Percentiles rank a stretch among this genome's conserved stretches.
Conservation (phyloP, 306 rosid species). For the Medicago arabica region DNA sequence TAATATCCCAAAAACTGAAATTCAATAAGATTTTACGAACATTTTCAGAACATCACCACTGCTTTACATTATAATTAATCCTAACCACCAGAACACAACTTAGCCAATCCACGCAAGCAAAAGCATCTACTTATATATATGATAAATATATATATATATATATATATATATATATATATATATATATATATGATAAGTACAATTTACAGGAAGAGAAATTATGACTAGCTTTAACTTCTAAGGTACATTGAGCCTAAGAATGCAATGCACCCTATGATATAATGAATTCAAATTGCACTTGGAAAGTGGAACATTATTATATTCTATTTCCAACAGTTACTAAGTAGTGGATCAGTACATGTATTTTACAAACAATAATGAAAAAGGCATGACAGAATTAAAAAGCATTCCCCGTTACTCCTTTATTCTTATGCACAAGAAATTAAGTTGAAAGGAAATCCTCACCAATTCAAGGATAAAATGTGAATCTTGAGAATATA, state of each 20-base stretch:
- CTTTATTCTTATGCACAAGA: conserved; percentile 29
- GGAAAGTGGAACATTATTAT: not conserved
- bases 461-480: conserved; percentile 97
- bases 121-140: not conserved
- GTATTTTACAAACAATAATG: conserved; percentile 16
- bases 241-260: not conserved
- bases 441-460: conserved; percentile 28
- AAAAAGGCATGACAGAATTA: conserved; percentile 25
- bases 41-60: not conserved
- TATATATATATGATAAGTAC: not conserved
- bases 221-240: conserved; percentile 7
- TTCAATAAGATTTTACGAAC: conserved; percentile 6
- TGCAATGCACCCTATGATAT: conserved; percentile 4
- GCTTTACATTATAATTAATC: conserved; percentile 16
- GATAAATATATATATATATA: too few species aligned
- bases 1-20: conserved; percentile 20
- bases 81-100: conserved; percentile 21
- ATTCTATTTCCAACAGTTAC: conserved; percentile 1
- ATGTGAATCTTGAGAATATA: conserved; percentile 97
- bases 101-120: not conserved
- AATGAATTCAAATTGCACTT: not conserved
- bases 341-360: conserved; percentile 26
- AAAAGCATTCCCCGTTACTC: conserved; percentile 8
- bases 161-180: too few species aligned
- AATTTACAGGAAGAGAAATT: not conserved